Base-by-base conservation (phyloP, 2,329 filamentous ascomycete species). In the Aspergillus unguis region DNA sequence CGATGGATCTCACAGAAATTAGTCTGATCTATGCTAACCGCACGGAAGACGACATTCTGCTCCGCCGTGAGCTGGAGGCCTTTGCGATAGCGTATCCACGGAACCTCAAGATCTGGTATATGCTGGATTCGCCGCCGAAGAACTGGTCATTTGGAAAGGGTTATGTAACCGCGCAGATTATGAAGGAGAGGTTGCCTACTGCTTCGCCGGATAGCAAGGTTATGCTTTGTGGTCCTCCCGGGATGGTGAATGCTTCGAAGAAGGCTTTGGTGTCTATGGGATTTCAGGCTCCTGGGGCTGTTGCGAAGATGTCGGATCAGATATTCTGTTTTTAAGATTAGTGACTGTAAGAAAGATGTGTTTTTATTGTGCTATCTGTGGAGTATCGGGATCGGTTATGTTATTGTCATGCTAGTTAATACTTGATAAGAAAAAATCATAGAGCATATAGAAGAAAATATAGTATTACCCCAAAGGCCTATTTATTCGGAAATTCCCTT, bases 221-320 rank as follows among this genome's bases (percentile, higher is more conserved):
- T 6, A 71, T 84, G 71, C 66, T 85, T 1, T 86, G 83, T 58
- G 84, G 84, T 0, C 83, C 84, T 0, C 83, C 83, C 0, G 78
- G 77, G 0, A 82, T 86, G 81, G 70, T 85, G 4, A 77, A 77
- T 41, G 81, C 80, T 0, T 74, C 77, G 10, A 85, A 83, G 70
- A 79, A 76, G 60, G 70, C 68, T 6, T 62, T 83, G 55, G 69
- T 67, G 0, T 68, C 68, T 7, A 52, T 84, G 33, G 82, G 81
- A 0, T 84, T 78, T 55, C 68, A 79, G 55, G 70, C 74, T 49
- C 77, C 81, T 0, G 76, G 77, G 0, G 70, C 77, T 1, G 70
- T 78, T 4, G 66, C 76, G 1, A 84, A 80, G 65, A 77, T 80
- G 66, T 69, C 68, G 0, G 82, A 85, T 58, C 76, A 83, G 46